Conservation (phyloP, 116 monocot species). For the Cymodocea nodosa region DNA sequence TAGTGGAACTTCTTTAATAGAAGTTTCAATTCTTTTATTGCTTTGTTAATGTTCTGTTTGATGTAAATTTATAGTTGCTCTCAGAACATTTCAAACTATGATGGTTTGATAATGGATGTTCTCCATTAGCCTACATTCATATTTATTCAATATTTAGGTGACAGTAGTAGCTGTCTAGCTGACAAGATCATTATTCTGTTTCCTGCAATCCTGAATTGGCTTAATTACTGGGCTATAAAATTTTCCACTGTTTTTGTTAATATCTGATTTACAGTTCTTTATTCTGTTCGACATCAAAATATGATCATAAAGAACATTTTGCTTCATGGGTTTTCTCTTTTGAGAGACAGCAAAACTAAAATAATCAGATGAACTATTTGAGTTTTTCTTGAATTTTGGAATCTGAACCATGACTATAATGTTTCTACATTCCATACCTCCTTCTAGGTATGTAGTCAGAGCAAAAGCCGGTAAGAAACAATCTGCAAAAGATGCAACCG, state of each 20-base stretch:
- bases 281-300: neutral
- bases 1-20: too few relatives aligned
- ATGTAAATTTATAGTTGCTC: too few relatives aligned
- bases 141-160: too few relatives aligned
- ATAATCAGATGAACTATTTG: neutral
- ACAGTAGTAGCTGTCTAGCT: too few relatives aligned
- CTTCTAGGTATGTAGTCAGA: slow-evolving; percentile 75
- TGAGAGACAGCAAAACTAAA: neutral
- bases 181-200: neutral
- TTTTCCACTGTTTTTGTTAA: neutral
- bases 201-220: neutral
- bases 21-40: too few relatives aligned
- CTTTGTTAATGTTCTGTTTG: too few relatives aligned
- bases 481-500: slow-evolving; percentile 86
- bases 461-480: slow-evolving; percentile 93
- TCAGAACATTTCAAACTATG: too few relatives aligned
- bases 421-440: neutral
- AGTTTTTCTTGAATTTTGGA: neutral
- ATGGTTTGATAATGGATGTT: too few relatives aligned
- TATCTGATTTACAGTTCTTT: neutral
- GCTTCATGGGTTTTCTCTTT: neutral
- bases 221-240: neutral
- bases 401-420: neutral
- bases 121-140: too few relatives aligned
- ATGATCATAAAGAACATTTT: neutral